These are phyloP conservation scores for Malbranchea zuffiana DNA, from an alignment of 2,329 filamentous ascomycete species.

Conservation along the genomic window DNA sequence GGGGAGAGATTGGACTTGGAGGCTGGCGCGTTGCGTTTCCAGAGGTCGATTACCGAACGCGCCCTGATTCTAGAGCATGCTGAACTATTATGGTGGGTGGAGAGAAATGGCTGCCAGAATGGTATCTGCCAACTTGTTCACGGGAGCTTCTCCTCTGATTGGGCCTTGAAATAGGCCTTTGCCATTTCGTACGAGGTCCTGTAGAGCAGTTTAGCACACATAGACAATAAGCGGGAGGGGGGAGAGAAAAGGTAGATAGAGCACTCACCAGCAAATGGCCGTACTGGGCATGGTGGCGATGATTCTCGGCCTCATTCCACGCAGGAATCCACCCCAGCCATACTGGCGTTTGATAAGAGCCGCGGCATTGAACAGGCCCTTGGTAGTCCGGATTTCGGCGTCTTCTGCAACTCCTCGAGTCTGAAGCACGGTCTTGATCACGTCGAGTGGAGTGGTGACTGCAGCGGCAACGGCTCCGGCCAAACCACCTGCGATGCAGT, in stretches of 20 bases:
- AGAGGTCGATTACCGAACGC: too few relatives aligned
- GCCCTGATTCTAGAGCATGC: too few relatives aligned
- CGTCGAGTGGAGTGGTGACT: conserved; percentile 89
- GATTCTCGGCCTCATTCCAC: conserved; percentile 79
- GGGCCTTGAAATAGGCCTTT: conserved; percentile 54
- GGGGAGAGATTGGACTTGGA: too few relatives aligned
- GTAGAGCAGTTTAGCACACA: conserved; percentile 4
- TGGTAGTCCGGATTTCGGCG: conserved; percentile 71
- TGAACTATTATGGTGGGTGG: too few relatives aligned
- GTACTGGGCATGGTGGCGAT: conserved; percentile 98
- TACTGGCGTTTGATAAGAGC: conserved; percentile 72
- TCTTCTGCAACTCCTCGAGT: conserved; percentile 78
- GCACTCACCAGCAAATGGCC: conserved; percentile 86
- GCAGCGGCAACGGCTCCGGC: conserved; percentile 90
- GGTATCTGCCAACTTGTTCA: too few relatives aligned
- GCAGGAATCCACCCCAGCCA: conserved; percentile 79
- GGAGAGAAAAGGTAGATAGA: conserved; percentile 1
- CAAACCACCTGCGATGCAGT: conserved; percentile 83
- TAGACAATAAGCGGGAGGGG: not conserved
- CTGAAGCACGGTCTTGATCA: conserved; percentile 95
- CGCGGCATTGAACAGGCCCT: conserved; percentile 67
- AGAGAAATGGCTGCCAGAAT: too few relatives aligned
- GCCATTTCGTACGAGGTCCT: conserved; percentile 58
- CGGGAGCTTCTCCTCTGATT: too few relatives aligned
- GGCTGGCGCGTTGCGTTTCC: too few relatives aligned